Evolutionary conservation across 768 basidiomycete genomes (phyloP).

Genomic region (Lyophyllum semitale): DNA sequence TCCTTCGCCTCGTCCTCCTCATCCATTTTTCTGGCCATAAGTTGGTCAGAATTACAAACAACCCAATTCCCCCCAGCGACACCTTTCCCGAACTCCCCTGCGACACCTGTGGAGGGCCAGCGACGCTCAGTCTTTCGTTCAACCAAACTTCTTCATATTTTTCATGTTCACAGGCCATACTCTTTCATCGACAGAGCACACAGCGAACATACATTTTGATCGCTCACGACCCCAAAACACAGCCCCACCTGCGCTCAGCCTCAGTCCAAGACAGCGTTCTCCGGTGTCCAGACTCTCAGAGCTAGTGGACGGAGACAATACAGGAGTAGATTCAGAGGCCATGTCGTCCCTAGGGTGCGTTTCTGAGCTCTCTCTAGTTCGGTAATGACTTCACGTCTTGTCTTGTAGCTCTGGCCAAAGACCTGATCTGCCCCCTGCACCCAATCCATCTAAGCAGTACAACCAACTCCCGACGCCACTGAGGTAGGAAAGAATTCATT

Average conservation of each 20-base stretch:
- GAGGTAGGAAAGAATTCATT: constrained; percentile 7
- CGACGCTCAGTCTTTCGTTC: neutral
- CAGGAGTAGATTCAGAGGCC: neutral
- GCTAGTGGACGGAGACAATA: constrained; percentile 8
- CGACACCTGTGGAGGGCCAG: constrained; percentile 15
- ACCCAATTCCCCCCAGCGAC: constrained; percentile 7
- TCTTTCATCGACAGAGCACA: constrained; percentile 6
- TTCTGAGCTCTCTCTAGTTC: neutral
- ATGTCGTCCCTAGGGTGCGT: constrained; percentile 13
- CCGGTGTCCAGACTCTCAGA: constrained; percentile 3
- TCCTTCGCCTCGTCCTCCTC: constrained; percentile 13
- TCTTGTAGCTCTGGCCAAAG: constrained; percentile 15
- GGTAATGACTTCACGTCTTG: neutral
- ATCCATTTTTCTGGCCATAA: constrained; percentile 1
- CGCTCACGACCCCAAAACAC: neutral
- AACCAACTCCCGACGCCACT: constrained; percentile 40
- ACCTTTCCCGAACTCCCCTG: constrained; percentile 9
- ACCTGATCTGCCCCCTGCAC: constrained; percentile 15
- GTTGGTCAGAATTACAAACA: constrained; percentile 2
- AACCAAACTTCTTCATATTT: constrained; percentile 5
- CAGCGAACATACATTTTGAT: constrained; percentile 2
- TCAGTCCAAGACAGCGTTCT: constrained; percentile 8
- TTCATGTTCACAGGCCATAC: constrained; percentile 9
- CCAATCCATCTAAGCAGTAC: constrained; percentile 26
- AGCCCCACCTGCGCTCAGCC: neutral